A percentile compares a stretch with the other conserved stretches of the same genome.
Evolutionary conservation across 2,329 filamentous ascomycete genomes (phyloP).

Genomic region (Purpureocillium takamizusanense): DNA sequence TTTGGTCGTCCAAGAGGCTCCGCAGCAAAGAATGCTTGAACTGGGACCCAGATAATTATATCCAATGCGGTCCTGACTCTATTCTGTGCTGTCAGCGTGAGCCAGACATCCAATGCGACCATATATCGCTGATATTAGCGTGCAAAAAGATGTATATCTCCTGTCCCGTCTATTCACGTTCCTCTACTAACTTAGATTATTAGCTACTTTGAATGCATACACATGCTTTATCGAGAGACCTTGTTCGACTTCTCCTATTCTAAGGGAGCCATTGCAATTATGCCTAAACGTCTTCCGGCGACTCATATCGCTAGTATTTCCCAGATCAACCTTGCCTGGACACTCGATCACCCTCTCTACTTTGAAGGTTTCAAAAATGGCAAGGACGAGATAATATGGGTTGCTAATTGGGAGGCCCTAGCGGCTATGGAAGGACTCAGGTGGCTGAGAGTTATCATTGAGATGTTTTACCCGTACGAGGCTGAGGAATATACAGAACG

Average conservation of each 20-base stretch:
- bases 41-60: constrained; percentile 1
- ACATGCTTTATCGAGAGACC: constrained; percentile 8
- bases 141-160: constrained; percentile 9
- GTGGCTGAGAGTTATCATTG: constrained; percentile 7
- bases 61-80: neutral
- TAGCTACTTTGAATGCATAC: constrained; percentile 9
- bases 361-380: neutral
- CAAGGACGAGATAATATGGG: constrained; percentile 5
- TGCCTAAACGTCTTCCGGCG: constrained; percentile 3
- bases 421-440: constrained; percentile 8
- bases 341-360: neutral
- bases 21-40: constrained; percentile 6
- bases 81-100: neutral
- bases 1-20: constrained; percentile 1
- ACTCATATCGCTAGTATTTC: neutral
- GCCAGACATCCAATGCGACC: constrained; percentile 3
- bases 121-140: constrained; percentile 6
- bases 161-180: neutral
- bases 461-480: neutral
- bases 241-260: constrained; percentile 8
- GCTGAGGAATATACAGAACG: constrained; percentile 4
- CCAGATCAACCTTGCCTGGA: neutral
- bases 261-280: neutral
- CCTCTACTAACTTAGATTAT: constrained; percentile 3
- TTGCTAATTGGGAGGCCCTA: constrained; percentile 6